Evolutionary conservation across 306 rosid species (phyloP), one percentile per base, ranked within the genome.

Genomic region (Cicer yamashitae): DNA sequence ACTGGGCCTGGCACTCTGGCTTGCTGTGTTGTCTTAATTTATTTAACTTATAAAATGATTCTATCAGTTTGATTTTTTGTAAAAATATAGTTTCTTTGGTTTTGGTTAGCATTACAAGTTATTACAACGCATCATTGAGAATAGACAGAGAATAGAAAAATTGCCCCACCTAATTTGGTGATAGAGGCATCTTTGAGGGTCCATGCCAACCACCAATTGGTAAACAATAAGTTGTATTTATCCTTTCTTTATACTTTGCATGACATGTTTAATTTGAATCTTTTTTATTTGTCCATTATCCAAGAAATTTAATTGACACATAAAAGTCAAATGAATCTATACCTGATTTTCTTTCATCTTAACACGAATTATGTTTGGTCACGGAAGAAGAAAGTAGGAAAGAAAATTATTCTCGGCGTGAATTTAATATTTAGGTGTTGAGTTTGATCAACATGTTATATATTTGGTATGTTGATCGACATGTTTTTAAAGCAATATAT

Each of bases 161-260:
- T 73, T 40, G 40, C 25, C 70, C 39, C 48, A 60, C 39, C 61
- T 54, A 59, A 44, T 59, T 46, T 46, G 17, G 59, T 58, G 56
- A 60, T 52, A 70, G 60, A 11, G 59, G 77, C 77, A 59, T 73
- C 69, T 14, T 73, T 57, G 67, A 73, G 70, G 78, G 78, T 61
- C 70, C 70, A 74, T 48, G 45, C 71, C 78, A 74, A 74, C 48
- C 15, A 46, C 58, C 47, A 54, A 40, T 10, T 53, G 18, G 22
- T 25, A 72, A 72, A 14, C 71, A 67, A 59, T 17, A 17, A 65
- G 39, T 45, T 41, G 71, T 45, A 46, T 67, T 15, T 44, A 67
- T 67, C 71, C 39, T 17, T 43, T 17, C 18, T n/a, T 65, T 8
- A 65, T 5, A 17, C 4, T 45, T 41, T 43, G 70, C 15, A 65